A percentile compares a stretch with the other conserved stretches of the same genome.
phyloP scores from a whole-genome alignment of 495 filamentous ascomycete genomes.

The Chaetomidium leptoderma region DNA sequence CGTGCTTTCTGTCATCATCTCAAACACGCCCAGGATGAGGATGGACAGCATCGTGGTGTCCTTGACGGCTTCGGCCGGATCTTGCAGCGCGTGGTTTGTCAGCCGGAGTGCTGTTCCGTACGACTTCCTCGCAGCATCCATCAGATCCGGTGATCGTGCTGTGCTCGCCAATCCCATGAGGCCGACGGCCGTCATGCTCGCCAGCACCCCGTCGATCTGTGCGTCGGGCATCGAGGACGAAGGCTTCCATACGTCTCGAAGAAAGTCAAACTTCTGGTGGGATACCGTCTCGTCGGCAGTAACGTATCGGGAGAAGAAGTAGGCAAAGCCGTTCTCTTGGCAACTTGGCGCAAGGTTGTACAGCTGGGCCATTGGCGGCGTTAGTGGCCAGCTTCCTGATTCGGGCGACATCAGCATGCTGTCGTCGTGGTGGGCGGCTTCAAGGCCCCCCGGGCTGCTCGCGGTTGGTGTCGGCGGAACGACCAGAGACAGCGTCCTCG shows the following conservation, averaged over 20 bases:
- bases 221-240: slow-evolving; percentile 20
- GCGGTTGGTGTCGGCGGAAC: slow-evolving; percentile 22
- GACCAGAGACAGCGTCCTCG: slow-evolving; percentile 18
- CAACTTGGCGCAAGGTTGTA: slow-evolving; percentile 33
- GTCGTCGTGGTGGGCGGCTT: slow-evolving; percentile 25
- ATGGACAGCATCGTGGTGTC: slow-evolving; percentile 61
- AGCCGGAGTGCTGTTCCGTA: slow-evolving; percentile 46
- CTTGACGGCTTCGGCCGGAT: slow-evolving; percentile 51
- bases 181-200: slow-evolving; percentile 49
- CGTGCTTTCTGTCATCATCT: slow-evolving; percentile 48
- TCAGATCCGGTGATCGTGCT: slow-evolving; percentile 36
- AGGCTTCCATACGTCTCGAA: slow-evolving; percentile 40
- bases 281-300: slow-evolving; percentile 33
- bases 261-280: slow-evolving; percentile 42
- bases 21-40: slow-evolving; percentile 57
- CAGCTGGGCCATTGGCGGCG: slow-evolving; percentile 28
- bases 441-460: slow-evolving; percentile 14
- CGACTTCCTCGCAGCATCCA: slow-evolving; percentile 43
- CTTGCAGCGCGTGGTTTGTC: slow-evolving; percentile 51
- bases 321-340: slow-evolving; percentile 37
- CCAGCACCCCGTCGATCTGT: slow-evolving; percentile 35
- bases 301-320: slow-evolving; percentile 41
- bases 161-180: slow-evolving; percentile 46
- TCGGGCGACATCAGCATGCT: slow-evolving; percentile 34
- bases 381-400: slow-evolving; percentile 35